Percentiles rank a stretch among this genome's conserved stretches.
Evolutionary conservation across 1,139 yeast genomes (phyloP).

Genomic region (Waltiozyma sp.): DNA sequence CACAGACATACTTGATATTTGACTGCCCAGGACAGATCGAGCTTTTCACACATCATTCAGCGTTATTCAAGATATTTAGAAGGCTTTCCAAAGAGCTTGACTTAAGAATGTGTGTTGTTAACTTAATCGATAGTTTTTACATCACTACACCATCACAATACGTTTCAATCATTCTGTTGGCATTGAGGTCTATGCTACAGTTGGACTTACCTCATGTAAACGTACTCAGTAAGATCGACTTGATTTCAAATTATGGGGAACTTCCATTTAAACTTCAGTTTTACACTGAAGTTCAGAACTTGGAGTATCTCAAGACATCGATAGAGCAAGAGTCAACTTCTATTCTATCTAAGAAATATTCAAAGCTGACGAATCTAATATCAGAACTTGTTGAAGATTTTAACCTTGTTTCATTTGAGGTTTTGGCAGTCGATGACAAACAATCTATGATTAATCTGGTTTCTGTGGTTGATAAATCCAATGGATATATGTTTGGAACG

Average conservation of each 20-base stretch:
- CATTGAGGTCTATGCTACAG: slow-evolving; percentile 85
- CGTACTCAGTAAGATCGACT: slow-evolving; percentile 83
- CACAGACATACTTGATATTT: slow-evolving; percentile 58
- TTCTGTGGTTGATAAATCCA: slow-evolving; percentile 74
- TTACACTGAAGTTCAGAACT: slow-evolving; percentile 87
- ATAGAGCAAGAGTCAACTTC: slow-evolving; percentile 60
- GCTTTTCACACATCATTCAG: slow-evolving; percentile 82
- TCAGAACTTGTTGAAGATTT: slow-evolving; percentile 82
- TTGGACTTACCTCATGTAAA: slow-evolving; percentile 90
- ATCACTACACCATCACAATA: slow-evolving; percentile 85
- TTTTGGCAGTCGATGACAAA: slow-evolving; percentile 82
- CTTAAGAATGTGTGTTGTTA: slow-evolving; percentile 75
- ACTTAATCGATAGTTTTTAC: slow-evolving; percentile 77
- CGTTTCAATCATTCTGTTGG: slow-evolving; percentile 68
- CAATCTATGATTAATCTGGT: slow-evolving; percentile 79
- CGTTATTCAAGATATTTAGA: slow-evolving; percentile 63
- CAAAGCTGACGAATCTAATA: slow-evolving; percentile 63
- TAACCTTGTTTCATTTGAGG: slow-evolving; percentile 81
- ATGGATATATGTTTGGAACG: slow-evolving; percentile 86
- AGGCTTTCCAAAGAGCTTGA: slow-evolving; percentile 57
- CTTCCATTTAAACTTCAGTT: slow-evolving; percentile 69
- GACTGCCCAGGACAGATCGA: slow-evolving; percentile 99
- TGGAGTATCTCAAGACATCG: slow-evolving; percentile 55
- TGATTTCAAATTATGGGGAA: slow-evolving; percentile 55
- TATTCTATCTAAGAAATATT: slow-evolving; percentile 49